These are phyloP conservation scores for Halenospora varia DNA, from an alignment of 495 filamentous ascomycete genomes.

Conservation along the genomic window DNA sequence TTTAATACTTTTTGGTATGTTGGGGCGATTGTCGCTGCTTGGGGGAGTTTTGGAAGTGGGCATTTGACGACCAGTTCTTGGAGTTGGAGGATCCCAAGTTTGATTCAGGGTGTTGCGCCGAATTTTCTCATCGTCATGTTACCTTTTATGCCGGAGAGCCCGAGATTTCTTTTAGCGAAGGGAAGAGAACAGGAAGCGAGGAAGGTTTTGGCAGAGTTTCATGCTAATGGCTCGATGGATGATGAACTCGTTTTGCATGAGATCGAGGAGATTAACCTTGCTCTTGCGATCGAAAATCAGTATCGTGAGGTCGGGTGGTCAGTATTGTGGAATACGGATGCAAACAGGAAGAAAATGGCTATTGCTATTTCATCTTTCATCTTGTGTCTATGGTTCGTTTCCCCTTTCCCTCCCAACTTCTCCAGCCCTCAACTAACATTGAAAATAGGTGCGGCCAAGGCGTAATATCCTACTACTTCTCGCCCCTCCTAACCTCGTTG, in stretches of 20 bases:
- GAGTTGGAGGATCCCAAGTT: slow-evolving; percentile 51
- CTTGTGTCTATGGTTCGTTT: not conserved
- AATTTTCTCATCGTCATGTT: slow-evolving; percentile 1
- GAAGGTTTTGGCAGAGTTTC: slow-evolving; percentile 37
- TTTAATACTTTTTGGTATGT: slow-evolving; percentile 4
- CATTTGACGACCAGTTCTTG: not conserved
- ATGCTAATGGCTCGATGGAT: slow-evolving; percentile 31
- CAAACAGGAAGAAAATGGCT: slow-evolving; percentile 7
- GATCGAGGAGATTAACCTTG: slow-evolving; percentile 41
- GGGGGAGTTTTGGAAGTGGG: slow-evolving; percentile 19
- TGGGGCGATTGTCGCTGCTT: slow-evolving; percentile 13
- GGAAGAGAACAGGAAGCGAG: slow-evolving; percentile 28
- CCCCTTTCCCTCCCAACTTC: no score
- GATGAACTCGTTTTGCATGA: slow-evolving; percentile 36
- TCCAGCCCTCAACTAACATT: no score
- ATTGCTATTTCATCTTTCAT: not conserved
- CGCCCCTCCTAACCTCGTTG: slow-evolving; percentile 42
- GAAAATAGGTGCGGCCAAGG: slow-evolving; percentile 56
- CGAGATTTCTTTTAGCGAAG: slow-evolving; percentile 18
- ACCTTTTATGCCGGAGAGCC: slow-evolving; percentile 26
- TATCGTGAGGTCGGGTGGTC: slow-evolving; percentile 44
- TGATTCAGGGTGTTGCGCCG: slow-evolving; percentile 30
- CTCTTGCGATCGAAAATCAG: slow-evolving; percentile 37
- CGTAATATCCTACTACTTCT: slow-evolving; percentile 53
- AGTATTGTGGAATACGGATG: slow-evolving; percentile 34